A percentile compares a stretch with the other conserved stretches of the same genome.
Evolutionary conservation across 169 alveolate species (phyloP).

Genomic region (Condylostoma magnum): DNA sequence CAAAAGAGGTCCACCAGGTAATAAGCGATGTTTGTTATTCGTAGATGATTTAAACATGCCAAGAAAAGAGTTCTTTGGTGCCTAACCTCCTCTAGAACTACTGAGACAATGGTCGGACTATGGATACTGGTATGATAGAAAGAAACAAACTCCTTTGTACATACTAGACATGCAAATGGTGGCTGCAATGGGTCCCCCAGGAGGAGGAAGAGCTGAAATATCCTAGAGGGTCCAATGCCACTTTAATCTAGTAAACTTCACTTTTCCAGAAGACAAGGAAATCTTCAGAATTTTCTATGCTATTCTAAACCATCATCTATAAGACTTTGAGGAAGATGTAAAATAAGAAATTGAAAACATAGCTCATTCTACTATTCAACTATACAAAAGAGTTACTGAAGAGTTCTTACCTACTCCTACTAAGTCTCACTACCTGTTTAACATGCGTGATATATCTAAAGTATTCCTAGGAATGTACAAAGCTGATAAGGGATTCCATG

Average conservation of each 20-base stretch:
- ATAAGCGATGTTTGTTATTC: conserved; percentile 84
- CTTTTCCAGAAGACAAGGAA: conserved; percentile 68
- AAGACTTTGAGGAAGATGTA: conserved; percentile 75
- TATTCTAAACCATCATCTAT: conserved; percentile 62
- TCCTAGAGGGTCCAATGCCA: conserved; percentile 87
- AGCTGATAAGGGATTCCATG: conserved; percentile 83
- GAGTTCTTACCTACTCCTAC: conserved; percentile 91
- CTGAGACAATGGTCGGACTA: conserved; percentile 93
- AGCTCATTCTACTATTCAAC: conserved; percentile 67
- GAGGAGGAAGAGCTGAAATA: conserved; percentile 92
- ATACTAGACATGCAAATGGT: conserved; percentile 84
- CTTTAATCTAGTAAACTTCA: conserved; percentile 79
- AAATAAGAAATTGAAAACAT: conserved; percentile 73
- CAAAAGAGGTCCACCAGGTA: conserved; percentile 92
- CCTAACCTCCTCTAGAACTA: conserved; percentile 94
- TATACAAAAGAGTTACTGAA: conserved; percentile 70
- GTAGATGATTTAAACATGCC: conserved; percentile 97
- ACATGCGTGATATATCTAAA: conserved; percentile 92
- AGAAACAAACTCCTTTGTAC: conserved; percentile 80
- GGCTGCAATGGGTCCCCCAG: conserved; percentile 96
- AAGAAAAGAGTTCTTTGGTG: conserved; percentile 90
- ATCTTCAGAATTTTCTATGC: conserved; percentile 79
- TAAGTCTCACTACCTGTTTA: conserved; percentile 93
- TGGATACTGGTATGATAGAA: conserved; percentile 92
- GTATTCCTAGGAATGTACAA: conserved; percentile 90